These are phyloP conservation scores for Aspergillus caelatus DNA, from an alignment of 2,329 filamentous ascomycete species.

Conservation along the genomic window DNA sequence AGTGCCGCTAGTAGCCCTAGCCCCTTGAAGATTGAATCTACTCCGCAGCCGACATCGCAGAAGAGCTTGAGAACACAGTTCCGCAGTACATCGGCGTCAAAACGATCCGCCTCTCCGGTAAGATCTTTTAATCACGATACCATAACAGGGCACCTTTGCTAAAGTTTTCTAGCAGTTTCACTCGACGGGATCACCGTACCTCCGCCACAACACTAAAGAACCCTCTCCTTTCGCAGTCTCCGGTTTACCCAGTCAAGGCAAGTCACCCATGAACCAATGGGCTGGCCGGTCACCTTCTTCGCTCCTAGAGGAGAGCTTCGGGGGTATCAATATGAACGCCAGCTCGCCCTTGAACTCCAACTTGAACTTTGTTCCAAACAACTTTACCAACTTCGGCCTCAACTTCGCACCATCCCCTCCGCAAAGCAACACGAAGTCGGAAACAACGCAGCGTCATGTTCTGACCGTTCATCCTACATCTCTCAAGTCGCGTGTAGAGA, in stretches of 20 bases:
- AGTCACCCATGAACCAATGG: conserved; percentile 42
- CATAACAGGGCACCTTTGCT: not conserved
- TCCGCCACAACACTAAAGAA: conserved; percentile 39
- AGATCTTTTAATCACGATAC: conserved; percentile 14
- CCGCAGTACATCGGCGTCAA: conserved; percentile 29
- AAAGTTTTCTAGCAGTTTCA: conserved; percentile 22
- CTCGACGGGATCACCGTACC: conserved; percentile 33
- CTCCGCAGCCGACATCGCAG: conserved; percentile 25
- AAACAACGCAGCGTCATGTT: conserved; percentile 41
- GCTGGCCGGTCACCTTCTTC: conserved; percentile 47
- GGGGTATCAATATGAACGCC: conserved; percentile 49
- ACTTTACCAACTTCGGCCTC: conserved; percentile 42
- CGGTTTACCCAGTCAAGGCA: conserved; percentile 33
- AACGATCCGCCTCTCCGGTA: conserved; percentile 33
- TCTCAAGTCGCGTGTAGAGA: conserved; percentile 89
- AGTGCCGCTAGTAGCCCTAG: conserved; percentile 52
- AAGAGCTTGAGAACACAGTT: conserved; percentile 30
- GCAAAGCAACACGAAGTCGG: conserved; percentile 31
- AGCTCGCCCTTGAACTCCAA: conserved; percentile 45
- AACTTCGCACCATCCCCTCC: conserved; percentile 33
- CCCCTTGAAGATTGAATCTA: conserved; percentile 37
- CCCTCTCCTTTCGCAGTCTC: conserved; percentile 40
- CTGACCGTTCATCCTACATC: conserved; percentile 69
- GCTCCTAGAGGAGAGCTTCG: conserved; percentile 48
- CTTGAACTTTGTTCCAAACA: conserved; percentile 38